Evolutionary conservation across 352 stramenopile genomes (phyloP).

Genomic region (Halophytophthora polymorphica): DNA sequence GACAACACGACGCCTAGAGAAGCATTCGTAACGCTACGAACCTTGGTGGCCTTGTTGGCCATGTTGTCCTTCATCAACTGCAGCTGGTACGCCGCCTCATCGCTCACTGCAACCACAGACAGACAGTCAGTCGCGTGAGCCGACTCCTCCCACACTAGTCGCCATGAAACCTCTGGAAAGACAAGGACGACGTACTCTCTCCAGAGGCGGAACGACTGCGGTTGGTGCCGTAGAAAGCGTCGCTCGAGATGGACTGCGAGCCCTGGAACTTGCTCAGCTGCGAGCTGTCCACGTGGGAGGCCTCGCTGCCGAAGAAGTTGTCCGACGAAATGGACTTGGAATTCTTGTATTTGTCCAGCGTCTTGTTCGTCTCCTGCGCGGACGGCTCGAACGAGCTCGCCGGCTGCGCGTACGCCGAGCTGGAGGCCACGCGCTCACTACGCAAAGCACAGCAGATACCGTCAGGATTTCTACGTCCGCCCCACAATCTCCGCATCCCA

Average conservation of each 20-base stretch:
- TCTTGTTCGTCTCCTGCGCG: conserved; percentile 30
- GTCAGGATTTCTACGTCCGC: not conserved
- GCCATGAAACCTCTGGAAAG: conserved; percentile 1
- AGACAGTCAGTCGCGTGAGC: conserved; percentile 3
- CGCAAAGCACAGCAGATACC: not conserved
- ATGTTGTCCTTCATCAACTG: conserved; percentile 86
- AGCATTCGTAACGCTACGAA: conserved; percentile 11
- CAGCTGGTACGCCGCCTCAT: conserved; percentile 82
- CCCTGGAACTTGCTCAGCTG: conserved; percentile 76
- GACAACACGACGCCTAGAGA: not conserved
- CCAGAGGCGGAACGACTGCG: conserved; percentile 55
- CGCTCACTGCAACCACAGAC: conserved; percentile 34
- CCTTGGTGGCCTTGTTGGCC: conserved; percentile 74
- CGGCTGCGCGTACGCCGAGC: conserved; percentile 7
- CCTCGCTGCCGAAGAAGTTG: conserved; percentile 85
- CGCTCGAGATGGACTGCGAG: conserved; percentile 84
- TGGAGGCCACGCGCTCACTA: conserved; percentile 25
- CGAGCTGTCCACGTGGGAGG: conserved; percentile 46
- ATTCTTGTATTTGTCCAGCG: conserved; percentile 91
- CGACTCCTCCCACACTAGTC: not conserved
- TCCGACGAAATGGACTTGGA: conserved; percentile 90
- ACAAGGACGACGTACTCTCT: conserved; percentile 48
- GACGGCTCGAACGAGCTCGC: conserved; percentile 20
- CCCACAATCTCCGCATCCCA: not conserved
- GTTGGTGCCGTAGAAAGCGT: conserved; percentile 77